Percentiles rank a stretch among this genome's conserved stretches.
These are phyloP conservation scores for Saccharomyces hybrid DNA, from an alignment of 1,139 yeast species.

Conservation along the genomic window DNA sequence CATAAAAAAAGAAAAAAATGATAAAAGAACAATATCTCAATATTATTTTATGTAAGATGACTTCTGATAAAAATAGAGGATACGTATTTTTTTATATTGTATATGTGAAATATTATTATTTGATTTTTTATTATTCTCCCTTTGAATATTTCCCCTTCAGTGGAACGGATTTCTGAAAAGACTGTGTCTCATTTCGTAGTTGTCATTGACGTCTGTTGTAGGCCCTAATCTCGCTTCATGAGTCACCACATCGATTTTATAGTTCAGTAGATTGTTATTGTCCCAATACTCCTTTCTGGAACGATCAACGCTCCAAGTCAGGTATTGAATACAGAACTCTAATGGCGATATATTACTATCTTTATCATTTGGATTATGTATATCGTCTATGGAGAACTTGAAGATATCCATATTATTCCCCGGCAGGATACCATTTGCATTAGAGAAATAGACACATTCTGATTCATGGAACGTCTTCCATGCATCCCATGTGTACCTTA, in stretches of 20 bases:
- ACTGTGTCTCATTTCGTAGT: not conserved
- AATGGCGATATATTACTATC: conserved; percentile 6
- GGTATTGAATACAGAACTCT: conserved; percentile 21
- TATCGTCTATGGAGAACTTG: conserved; percentile 20
- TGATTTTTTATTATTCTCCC: not conserved
- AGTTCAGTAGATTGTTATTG: conserved; percentile 15
- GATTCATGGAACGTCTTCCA: conserved; percentile 20
- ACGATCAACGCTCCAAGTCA: conserved; percentile 13
- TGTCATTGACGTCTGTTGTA: not conserved
- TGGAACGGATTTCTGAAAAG: not conserved
- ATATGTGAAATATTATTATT: not conserved
- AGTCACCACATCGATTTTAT: conserved; percentile 11
- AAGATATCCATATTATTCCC: conserved; percentile 23
- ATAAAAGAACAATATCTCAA: not conserved
- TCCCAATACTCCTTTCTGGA: conserved; percentile 21
- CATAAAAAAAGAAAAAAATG: too few relatives aligned
- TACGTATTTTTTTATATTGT: not conserved
- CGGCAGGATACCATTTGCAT: conserved; percentile 17
- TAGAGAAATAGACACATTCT: conserved; percentile 21
- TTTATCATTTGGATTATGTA: conserved; percentile 8
- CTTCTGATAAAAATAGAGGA: not conserved
- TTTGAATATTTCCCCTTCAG: not conserved
- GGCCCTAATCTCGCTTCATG: not conserved
- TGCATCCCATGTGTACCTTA: conserved; percentile 19
- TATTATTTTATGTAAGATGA: not conserved